Evolutionary conservation across 2,329 filamentous ascomycete species (phyloP).

Genomic region (Fusarium denticulatum): DNA sequence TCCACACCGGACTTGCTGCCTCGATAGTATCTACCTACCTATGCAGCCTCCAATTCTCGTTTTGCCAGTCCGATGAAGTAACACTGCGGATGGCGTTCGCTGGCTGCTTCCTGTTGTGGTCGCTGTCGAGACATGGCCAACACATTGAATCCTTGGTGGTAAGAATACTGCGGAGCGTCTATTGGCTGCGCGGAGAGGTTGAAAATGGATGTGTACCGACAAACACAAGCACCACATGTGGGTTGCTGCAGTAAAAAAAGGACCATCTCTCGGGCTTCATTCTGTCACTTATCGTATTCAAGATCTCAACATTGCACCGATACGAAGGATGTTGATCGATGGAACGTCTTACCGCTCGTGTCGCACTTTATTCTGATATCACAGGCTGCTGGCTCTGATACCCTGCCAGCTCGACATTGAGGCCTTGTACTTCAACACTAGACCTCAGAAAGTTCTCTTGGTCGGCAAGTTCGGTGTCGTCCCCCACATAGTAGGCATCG

Average conservation of each 20-base stretch:
- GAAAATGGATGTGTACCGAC: background rate
- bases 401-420: background rate
- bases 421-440: background rate
- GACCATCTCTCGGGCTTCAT: conserved; percentile 8
- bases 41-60: conserved; percentile 1
- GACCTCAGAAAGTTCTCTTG: background rate
- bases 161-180: background rate
- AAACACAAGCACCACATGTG: conserved; percentile 34
- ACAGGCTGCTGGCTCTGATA: background rate
- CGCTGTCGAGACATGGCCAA: conserved; percentile 22
- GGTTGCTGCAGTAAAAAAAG: conserved; percentile 19
- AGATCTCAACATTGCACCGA: conserved; percentile 24
- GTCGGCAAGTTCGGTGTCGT: background rate
- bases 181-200: conserved; percentile 1
- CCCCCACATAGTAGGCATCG: background rate
- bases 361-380: background rate
- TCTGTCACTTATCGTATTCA: conserved; percentile 28
- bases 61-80: conserved; percentile 5
- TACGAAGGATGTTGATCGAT: conserved; percentile 24
- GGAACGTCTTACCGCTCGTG: conserved; percentile 4
- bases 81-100: conserved; percentile 19
- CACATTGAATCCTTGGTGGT: conserved; percentile 16
- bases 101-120: conserved; percentile 16
- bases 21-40: background rate
- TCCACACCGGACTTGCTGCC: background rate